Conservation (phyloP, 2,329 filamentous ascomycete species). For the Scedosporium apiospermum region DNA sequence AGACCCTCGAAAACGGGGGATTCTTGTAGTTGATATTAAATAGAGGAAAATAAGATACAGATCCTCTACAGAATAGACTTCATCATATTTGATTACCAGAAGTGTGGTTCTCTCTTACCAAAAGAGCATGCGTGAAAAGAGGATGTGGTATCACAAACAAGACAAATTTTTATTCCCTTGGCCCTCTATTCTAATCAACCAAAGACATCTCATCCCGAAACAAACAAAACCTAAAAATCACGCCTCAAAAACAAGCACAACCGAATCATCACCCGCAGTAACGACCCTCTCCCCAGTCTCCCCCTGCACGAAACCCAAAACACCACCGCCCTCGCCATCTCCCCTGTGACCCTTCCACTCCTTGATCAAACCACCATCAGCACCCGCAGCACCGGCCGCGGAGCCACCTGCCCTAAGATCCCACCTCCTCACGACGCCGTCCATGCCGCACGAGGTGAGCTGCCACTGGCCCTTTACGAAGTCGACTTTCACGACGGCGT, state of each 20-base stretch:
- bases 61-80: no score
- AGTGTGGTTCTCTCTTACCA: no score
- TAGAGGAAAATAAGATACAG: no score
- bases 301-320: constrained; percentile 83
- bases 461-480: constrained; percentile 64
- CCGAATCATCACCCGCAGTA: constrained; percentile 82
- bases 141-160: neutral
- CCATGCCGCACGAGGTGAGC: constrained; percentile 82
- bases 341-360: constrained; percentile 90
- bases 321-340: constrained; percentile 76
- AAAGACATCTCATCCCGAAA: neutral
- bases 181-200: no score
- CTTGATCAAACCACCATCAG: constrained; percentile 55
- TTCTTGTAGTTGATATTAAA: no score
- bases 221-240: constrained; percentile 13
- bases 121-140: no score
- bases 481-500: constrained; percentile 85
- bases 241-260: constrained; percentile 59
- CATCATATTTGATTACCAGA: no score
- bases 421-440: constrained; percentile 85
- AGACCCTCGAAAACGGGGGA: no score
- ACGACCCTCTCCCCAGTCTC: constrained; percentile 64
- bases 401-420: constrained; percentile 50
- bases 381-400: constrained; percentile 14
- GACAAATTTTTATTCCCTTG: no score